phyloP scores from a whole-genome alignment of 2,329 filamentous ascomycete species.

The Nothomitra cinnamomea region DNA sequence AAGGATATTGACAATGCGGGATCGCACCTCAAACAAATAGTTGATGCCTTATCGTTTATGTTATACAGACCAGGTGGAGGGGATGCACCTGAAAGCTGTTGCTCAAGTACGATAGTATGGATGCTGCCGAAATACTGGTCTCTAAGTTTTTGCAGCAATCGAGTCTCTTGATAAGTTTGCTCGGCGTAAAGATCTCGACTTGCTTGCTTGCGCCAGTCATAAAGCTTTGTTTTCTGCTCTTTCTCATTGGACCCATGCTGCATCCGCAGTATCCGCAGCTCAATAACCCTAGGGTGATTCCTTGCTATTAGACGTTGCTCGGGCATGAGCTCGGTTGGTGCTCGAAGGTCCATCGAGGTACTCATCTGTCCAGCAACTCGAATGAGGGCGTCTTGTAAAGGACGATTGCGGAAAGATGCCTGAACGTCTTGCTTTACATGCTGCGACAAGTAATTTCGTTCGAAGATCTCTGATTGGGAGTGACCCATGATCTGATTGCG shows the following conservation, averaged over 20 bases:
- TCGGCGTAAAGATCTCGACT: background rate
- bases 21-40: background rate
- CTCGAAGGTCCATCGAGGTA: background rate
- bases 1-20: background rate
- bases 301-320: background rate
- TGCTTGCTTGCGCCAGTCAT: background rate
- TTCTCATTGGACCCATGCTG: background rate
- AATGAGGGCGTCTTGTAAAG: background rate
- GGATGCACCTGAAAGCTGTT: background rate
- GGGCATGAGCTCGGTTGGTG: background rate
- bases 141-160: background rate
- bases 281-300: background rate
- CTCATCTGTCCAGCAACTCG: background rate
- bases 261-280: background rate
- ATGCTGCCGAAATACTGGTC: background rate
- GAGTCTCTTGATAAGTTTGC: background rate
- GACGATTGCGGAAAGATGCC: background rate
- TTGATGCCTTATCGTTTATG: background rate
- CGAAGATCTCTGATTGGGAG: too few relatives aligned
- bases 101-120: background rate
- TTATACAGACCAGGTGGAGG: background rate
- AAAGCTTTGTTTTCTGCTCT: background rate
- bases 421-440: background rate
- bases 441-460: background rate
- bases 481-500: constrained; percentile 2